Base-by-base conservation (phyloP, 2,329 filamentous ascomycete genomes). In the Aspergillus uvarum region DNA sequence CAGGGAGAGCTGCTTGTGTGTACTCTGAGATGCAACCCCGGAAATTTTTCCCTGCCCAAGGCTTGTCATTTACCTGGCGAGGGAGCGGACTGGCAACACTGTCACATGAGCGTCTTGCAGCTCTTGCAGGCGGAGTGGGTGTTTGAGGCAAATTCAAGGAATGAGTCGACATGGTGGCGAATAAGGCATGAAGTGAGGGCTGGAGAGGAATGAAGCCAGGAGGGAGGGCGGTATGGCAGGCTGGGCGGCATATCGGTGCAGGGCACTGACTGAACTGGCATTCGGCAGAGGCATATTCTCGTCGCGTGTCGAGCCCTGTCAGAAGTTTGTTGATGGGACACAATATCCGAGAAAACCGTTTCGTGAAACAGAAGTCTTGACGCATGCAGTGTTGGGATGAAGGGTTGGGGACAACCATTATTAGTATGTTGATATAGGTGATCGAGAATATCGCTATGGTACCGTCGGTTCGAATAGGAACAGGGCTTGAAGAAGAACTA, bases 251-350 rank as follows among this genome's bases (percentile, higher is more conserved):
- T 44, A 4, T 44, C 38, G 14, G 12, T 44, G 38, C 38, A 44
- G 38, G 38, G 38, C 16, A 44, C 7, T 16, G 38, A 16, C 6
- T 19, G 16, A 44, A 16, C 7, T 44, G 38, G 38, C 7, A 16
- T 16, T 16, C 14, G 38, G 16, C 16, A 19, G 26, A 29, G 38
- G 38, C n/a, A 19, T 47, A 2, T 47, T 55, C 35, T 59, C 22
- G 51, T 68, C 57, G 59, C 59, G 49, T 60, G 60, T 51, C 48
- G 42, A 32, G 56, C 57, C 56, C 61, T 56, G 59, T 62, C 65
- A 64, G 64, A 66, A 62, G 64, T 65, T 65, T 65, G 63, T 63
- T 65, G 54, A 56, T 56, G 63, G 58, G 63, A 62, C 64, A 65
- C 60, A 63, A 56, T 59, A 59, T 64, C 62, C 59, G 62, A 53